Evolutionary conservation across 495 filamentous ascomycete species (phyloP).

Genomic region (Aspergillus ostianus): DNA sequence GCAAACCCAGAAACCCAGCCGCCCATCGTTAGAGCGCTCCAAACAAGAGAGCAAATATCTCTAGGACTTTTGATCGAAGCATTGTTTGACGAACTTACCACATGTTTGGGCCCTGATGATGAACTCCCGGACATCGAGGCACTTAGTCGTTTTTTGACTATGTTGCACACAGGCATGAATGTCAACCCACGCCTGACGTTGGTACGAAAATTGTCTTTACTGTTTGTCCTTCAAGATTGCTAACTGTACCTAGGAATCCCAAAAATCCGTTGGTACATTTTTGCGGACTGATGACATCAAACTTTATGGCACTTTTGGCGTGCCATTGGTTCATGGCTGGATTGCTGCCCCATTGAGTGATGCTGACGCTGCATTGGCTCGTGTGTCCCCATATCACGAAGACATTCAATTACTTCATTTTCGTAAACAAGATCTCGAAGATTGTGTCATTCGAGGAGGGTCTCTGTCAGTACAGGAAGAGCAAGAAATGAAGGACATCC

Average conservation of each 20-base stretch:
- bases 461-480: conserved; percentile 59
- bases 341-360: conserved; percentile 63
- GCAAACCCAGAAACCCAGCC: conserved; percentile 63
- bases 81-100: conserved; percentile 88
- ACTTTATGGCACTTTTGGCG: conserved; percentile 80
- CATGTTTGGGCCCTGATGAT: conserved; percentile 49
- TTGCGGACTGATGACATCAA: conserved; percentile 79
- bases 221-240: conserved; percentile 27
- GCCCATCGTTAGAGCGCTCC: conserved; percentile 71
- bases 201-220: conserved; percentile 36
- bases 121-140: conserved; percentile 82
- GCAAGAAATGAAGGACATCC: conserved; percentile 74
- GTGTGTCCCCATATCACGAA: conserved; percentile 79
- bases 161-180: conserved; percentile 95
- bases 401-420: conserved; percentile 87
- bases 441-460: conserved; percentile 61
- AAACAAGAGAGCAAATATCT: conserved; percentile 81
- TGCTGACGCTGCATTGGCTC: conserved; percentile 63
- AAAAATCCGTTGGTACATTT: conserved; percentile 66
- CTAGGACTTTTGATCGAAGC: conserved; percentile 81
- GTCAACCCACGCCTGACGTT: conserved; percentile 86
- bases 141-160: conserved; percentile 81
- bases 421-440: conserved; percentile 81
- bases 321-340: conserved; percentile 96
- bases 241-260: conserved; percentile 32